Evolutionary conservation across 768 basidiomycete genomes (phyloP).

Genomic region (Mycena haematopus): DNA sequence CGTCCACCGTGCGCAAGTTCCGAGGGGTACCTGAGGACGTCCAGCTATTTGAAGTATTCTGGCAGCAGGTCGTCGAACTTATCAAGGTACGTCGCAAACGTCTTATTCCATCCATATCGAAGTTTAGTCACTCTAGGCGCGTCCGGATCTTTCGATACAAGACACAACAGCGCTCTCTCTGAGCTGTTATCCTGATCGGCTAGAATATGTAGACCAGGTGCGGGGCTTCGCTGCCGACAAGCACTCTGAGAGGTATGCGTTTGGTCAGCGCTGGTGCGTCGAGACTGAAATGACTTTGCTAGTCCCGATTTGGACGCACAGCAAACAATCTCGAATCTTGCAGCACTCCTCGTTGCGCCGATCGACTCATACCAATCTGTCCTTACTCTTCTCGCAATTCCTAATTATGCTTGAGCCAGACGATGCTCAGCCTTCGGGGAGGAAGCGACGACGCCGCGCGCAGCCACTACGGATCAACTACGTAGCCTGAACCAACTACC

Average conservation of each 20-base stretch:
- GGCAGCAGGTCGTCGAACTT: constrained; percentile 97
- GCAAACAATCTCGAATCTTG: constrained; percentile 87
- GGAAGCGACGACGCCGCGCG: too few species aligned
- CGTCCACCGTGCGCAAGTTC: constrained; percentile 73
- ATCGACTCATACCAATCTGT: constrained; percentile 97
- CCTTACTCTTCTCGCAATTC: constrained; percentile 95
- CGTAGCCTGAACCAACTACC: too few species aligned
- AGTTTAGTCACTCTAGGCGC: constrained; percentile 61
- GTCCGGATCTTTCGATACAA: constrained; percentile 96
- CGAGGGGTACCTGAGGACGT: constrained; percentile 95
- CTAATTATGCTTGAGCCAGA: constrained; percentile 85
- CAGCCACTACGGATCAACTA: too few species aligned
- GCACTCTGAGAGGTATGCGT: constrained; percentile 73
- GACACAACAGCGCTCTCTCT: constrained; percentile 96
- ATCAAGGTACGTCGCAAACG: constrained; percentile 76
- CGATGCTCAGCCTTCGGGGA: too few species aligned
- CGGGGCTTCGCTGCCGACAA: constrained; percentile 88
- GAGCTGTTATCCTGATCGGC: constrained; percentile 95
- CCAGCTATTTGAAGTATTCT: constrained; percentile 96
- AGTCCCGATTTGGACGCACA: constrained; percentile 90
- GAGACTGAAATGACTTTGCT: constrained; percentile 16
- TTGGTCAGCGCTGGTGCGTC: not conserved
- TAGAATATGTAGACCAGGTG: constrained; percentile 97
- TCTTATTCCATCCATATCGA: not conserved
- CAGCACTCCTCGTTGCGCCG: constrained; percentile 89